Evolutionary conservation across 1,139 yeast species (phyloP).

Genomic region (Diutina ranongensis): DNA sequence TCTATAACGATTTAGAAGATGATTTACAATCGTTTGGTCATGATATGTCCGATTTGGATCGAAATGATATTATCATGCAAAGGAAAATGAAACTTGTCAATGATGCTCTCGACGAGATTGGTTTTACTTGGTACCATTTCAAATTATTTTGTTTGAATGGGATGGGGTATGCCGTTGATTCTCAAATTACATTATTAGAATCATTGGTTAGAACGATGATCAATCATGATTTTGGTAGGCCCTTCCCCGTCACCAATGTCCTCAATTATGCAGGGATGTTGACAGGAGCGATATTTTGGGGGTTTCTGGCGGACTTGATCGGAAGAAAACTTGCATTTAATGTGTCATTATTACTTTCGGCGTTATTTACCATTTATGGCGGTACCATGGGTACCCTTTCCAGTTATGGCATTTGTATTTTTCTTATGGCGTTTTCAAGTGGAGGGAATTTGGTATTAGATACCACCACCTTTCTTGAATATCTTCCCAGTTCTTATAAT

Average conservation of each 20-base stretch:
- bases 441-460: conserved; percentile 2
- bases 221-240: conserved; percentile 30
- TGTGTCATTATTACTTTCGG: conserved; percentile 28
- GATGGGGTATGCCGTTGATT: conserved; percentile 57
- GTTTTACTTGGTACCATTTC: conserved; percentile 37
- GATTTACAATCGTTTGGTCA: neutral
- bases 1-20: neutral
- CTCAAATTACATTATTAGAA: conserved; percentile 39
- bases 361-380: neutral
- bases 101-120: conserved; percentile 39
- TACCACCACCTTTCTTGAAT: neutral
- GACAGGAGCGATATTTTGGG: conserved; percentile 46
- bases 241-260: conserved; percentile 20
- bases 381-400: neutral
- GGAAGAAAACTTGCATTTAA: conserved; percentile 51
- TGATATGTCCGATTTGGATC: neutral
- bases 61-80: neutral
- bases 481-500: neutral
- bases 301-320: conserved; percentile 46
- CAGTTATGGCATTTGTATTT: neutral
- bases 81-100: conserved; percentile 23
- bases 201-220: conserved; percentile 29
- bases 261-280: conserved; percentile 30
- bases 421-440: neutral
- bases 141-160: conserved; percentile 39